A percentile compares a stretch with the other conserved stretches of the same genome.
phyloP scores from a whole-genome alignment of 2,329 filamentous ascomycete genomes.

The Penicillium sp. region DNA sequence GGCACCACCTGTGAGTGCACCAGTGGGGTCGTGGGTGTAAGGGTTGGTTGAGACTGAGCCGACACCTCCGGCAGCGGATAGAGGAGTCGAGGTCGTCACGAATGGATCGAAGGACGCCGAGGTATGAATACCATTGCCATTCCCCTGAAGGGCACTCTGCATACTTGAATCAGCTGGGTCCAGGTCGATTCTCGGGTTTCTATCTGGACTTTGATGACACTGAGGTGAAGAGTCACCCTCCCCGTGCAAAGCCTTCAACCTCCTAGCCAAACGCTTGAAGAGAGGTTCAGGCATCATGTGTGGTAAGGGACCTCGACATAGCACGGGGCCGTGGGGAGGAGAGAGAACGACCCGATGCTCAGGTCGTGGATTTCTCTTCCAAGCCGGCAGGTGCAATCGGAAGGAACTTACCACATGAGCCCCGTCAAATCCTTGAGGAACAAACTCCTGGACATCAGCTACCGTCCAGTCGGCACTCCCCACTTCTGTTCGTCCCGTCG shows the following conservation, averaged over 20 bases:
- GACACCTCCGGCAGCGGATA: slow-evolving; percentile 45
- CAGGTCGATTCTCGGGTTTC: slow-evolving; percentile 8
- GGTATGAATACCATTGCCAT: slow-evolving; percentile 50
- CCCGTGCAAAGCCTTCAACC: slow-evolving; percentile 21
- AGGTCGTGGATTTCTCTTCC: background rate
- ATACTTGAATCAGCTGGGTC: slow-evolving; percentile 13
- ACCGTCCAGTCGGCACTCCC: slow-evolving; percentile 41
- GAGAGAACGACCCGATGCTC: no score
- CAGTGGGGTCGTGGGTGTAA: slow-evolving; percentile 64
- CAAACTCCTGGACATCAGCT: slow-evolving; percentile 44
- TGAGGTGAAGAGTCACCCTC: slow-evolving; percentile 16
- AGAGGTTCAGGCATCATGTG: slow-evolving; percentile 3
- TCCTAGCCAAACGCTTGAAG: slow-evolving; percentile 10
- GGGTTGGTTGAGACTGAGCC: slow-evolving; percentile 58
- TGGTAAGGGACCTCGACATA: no score
- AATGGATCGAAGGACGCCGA: slow-evolving; percentile 59
- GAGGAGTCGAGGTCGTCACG: slow-evolving; percentile 50
- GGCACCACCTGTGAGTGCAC: slow-evolving; percentile 50
- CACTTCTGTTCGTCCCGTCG: slow-evolving; percentile 35
- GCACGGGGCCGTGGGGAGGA: no score
- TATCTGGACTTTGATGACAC: background rate
- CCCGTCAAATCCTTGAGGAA: slow-evolving; percentile 51
- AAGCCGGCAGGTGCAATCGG: slow-evolving; percentile 16
- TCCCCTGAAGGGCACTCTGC: slow-evolving; percentile 34
- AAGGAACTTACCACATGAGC: slow-evolving; percentile 42